Base-by-base conservation (phyloP, 1,284 basidiomycete species). In the Leucoagaricus sp. region DNA sequence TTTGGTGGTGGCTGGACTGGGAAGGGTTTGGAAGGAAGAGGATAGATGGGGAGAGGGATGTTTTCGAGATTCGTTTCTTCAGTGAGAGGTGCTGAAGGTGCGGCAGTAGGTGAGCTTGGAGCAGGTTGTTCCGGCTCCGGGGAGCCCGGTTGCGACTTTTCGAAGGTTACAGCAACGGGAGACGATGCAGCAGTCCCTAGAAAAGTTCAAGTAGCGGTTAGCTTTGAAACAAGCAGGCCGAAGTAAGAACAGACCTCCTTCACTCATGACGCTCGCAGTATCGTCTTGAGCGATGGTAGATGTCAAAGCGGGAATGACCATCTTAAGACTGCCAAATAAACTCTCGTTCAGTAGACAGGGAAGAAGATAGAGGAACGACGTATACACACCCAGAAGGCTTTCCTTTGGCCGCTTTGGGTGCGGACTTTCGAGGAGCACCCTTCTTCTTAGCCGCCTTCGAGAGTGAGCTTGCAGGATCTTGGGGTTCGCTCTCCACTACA, bases 21-120 rank as follows among this genome's bases (percentile, higher is more conserved):
- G 73, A 90, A 91, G 0, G 89, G 87, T 69, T 88, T 89, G 8
- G 82, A 81, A 8, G 89, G 89, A 21, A 91, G 80, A 2, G 89
- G 87, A 60, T 90, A 91, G 19, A 85, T 71, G 3, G 89, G 89
- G 1, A 87, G 75, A 2, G 89, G 81, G 17, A 79, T 73, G 45
- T 72, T 81, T 56, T 86, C 84, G 54, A 83, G 75, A 46, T 75
- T 81, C 42, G 74, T 74, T 40, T 81, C 78, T 26, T 83, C 82
- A 21, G 65, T 59, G 50, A 68, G 58, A 53, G 74, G 64, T 1
- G 69, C 62, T 7, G 62, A 60, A 21, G 67, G 60, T n/a, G 64
- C 60, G 15, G 63, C 53, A 19, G 63, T 59, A 17, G 67, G 65
- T 34, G 64, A 64, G 41, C 68, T 65, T 26, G 65, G 64, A 13